Conservation (phyloP, 2,329 filamentous ascomycete species). For the Leptosphaerulina australis region DNA sequence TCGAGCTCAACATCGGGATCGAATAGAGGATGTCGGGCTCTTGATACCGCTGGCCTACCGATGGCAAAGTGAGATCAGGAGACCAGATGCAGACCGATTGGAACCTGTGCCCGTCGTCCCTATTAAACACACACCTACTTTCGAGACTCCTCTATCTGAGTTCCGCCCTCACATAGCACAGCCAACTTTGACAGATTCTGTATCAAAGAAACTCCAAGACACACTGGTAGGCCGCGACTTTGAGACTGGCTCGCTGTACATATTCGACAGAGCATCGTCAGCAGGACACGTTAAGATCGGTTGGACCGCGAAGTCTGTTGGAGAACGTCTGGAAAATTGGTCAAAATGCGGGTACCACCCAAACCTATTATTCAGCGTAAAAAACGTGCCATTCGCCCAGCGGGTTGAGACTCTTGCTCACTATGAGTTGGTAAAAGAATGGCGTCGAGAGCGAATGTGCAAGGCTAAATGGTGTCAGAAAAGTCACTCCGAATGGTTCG, state of each 20-base stretch:
- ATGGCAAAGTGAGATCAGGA: slow-evolving; percentile 13
- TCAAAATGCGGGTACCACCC: slow-evolving; percentile 14
- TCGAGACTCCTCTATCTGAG: slow-evolving; percentile 13
- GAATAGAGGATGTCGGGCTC: slow-evolving; percentile 3
- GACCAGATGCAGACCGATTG: not conserved
- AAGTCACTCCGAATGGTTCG: slow-evolving; percentile 10
- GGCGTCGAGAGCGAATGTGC: slow-evolving; percentile 11
- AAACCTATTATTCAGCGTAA: slow-evolving; percentile 5
- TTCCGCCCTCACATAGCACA: slow-evolving; percentile 8
- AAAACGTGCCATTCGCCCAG: slow-evolving; percentile 13
- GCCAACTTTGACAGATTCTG: slow-evolving; percentile 5
- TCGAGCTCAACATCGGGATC: slow-evolving; percentile 6
- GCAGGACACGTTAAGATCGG: slow-evolving; percentile 19
- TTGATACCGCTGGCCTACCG: slow-evolving; percentile 15
- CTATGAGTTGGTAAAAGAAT: slow-evolving; percentile 19
- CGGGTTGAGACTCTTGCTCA: slow-evolving; percentile 20
- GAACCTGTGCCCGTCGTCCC: not conserved
- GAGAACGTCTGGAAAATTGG: slow-evolving; percentile 10
- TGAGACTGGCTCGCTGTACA: slow-evolving; percentile 15
- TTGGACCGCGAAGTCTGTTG: slow-evolving; percentile 13
- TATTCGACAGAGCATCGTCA: slow-evolving; percentile 8
- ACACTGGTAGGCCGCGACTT: not conserved
- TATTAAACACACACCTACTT: not conserved
- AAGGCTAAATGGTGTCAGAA: not conserved
- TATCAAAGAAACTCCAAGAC: too few relatives aligned